Evolutionary conservation across 371 early-diverging fungal species (phyloP), one percentile per base, ranked within the genome.

Genomic region (Mucor circinelloides): DNA sequence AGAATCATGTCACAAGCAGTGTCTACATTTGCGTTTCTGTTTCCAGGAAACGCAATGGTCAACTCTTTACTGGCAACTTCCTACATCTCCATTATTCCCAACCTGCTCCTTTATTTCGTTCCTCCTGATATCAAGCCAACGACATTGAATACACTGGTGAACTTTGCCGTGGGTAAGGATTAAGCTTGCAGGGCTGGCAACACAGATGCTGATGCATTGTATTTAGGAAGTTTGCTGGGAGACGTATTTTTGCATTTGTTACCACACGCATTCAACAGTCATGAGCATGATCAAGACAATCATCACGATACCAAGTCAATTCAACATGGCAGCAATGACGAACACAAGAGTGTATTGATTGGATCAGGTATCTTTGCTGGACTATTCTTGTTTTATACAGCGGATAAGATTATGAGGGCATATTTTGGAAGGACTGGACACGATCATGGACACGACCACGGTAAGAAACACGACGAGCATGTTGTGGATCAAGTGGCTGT

Each of bases 211-310:
- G 17, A 32, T 32, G 7, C 25, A 32, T 17, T 31, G n/a, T 6
- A 56, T 10, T 6, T 54, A 82, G 83, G 94, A 67, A 92, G 94
- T 17, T 75, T 95, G 19, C 69, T 95, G 23, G 94, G 95, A 21
- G 95, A 95, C 66, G 95, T 94, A 7, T 92, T 95, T 67, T 73
- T 95, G 69, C 95, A 95, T 70, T 72, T 94, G 44, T 67, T 95
- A 42, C 95, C 95, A 19, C 93, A 93, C 66, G 86, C 91, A 38
- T 94, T 95, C 68, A 65, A 27, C 8, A 52, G 27, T 12, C 52
- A 52, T 52, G 52, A 23, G 52, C 52, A 52, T 27, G 27, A 44
- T 7, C 74, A 78, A 52, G 70, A 54, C 32, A 84, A 50, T 10
- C 8, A 25, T 23, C 50, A 50, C 9, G 13, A 52, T 27, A 13